A percentile compares a stretch with the other conserved stretches of the same genome.
phyloP scores from a whole-genome alignment of 140 eudicot genomes.

The Bidens hawaiensis region DNA sequence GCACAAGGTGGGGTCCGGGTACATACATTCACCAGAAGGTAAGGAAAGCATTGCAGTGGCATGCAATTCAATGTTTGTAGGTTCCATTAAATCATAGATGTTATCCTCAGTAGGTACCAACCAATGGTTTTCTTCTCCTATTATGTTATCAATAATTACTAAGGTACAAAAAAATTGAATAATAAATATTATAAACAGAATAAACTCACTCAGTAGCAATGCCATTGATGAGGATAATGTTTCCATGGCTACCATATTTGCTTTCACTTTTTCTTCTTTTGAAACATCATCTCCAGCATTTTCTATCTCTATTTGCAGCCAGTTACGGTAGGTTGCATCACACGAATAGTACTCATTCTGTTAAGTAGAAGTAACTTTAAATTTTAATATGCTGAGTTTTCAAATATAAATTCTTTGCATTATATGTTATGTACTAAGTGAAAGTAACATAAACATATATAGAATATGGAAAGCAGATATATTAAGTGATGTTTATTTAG shows the following conservation, averaged over 20 bases:
- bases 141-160: constrained; percentile 2
- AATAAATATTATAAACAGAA: neutral
- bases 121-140: constrained; percentile 80
- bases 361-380: too few species aligned
- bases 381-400: too few species aligned
- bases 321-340: constrained; percentile 92
- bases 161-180: neutral
- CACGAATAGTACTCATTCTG: constrained; percentile 93
- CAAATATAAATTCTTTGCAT: neutral
- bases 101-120: constrained; percentile 67
- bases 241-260: constrained; percentile 57
- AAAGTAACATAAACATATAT: neutral
- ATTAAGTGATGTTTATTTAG: neutral
- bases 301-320: constrained; percentile 76
- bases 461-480: neutral
- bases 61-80: constrained; percentile 73
- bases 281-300: constrained; percentile 62
- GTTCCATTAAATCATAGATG: constrained; percentile 45
- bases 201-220: constrained; percentile 63
- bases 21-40: constrained; percentile 91
- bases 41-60: constrained; percentile 83
- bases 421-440: neutral
- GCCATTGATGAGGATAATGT: constrained; percentile 51
- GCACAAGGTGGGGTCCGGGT: constrained; percentile 91
- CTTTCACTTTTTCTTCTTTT: constrained; percentile 60